Percentiles rank a stretch among this genome's conserved stretches.
Conservation (phyloP, 2,329 filamentous ascomycete genomes). For the Geosmithia morbida region DNA sequence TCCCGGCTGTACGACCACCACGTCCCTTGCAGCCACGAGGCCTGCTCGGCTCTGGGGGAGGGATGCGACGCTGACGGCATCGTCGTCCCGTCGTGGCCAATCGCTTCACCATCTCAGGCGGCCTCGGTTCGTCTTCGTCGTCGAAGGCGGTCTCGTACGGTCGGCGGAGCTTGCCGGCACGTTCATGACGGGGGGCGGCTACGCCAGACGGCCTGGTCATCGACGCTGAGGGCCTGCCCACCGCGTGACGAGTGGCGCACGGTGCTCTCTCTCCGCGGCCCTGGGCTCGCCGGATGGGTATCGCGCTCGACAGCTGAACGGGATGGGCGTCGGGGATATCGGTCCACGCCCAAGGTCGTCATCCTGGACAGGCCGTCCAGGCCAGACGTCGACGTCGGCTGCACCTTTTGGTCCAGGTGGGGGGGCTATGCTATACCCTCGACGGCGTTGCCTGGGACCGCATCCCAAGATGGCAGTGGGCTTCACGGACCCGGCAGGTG, state of each 20-base stretch:
- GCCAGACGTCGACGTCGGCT: constrained; percentile 44
- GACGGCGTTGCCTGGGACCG: constrained; percentile 47
- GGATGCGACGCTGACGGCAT: too few species aligned
- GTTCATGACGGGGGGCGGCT: constrained; percentile 41
- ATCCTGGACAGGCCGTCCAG: constrained; percentile 30
- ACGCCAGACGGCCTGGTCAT: constrained; percentile 53
- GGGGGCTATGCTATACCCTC: constrained; percentile 42
- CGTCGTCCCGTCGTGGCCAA: not conserved
- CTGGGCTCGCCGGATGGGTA: constrained; percentile 51
- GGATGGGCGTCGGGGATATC: constrained; percentile 53
- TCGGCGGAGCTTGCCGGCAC: constrained; percentile 19
- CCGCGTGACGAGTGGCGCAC: constrained; percentile 19
- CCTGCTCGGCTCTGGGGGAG: too few species aligned
- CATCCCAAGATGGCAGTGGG: constrained; percentile 38
- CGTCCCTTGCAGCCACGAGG: too few species aligned
- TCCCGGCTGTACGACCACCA: too few species aligned
- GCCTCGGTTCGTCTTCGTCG: not conserved
- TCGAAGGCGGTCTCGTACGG: not conserved
- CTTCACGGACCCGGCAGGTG: constrained; percentile 44
- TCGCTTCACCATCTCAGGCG: not conserved
- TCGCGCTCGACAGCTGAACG: constrained; percentile 49
- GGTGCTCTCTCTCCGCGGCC: constrained; percentile 41
- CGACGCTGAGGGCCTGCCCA: constrained; percentile 18
- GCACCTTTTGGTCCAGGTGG: constrained; percentile 58
- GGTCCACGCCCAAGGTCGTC: constrained; percentile 52